Evolutionary conservation across 352 stramenopile species (phyloP).

Genomic region (Bremia lactucae): DNA sequence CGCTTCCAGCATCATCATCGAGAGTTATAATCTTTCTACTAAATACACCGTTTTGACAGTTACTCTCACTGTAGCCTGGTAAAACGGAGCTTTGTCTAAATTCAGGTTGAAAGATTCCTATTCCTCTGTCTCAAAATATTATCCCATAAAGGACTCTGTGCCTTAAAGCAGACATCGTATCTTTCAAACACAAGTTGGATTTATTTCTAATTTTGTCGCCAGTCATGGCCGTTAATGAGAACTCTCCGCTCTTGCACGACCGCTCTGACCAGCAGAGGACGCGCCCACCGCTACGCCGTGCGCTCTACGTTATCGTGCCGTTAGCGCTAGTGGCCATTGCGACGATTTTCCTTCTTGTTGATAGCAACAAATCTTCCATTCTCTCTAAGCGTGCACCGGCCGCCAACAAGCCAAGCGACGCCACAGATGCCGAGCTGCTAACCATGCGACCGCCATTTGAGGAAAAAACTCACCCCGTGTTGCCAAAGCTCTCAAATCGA

Average conservation of each 20-base stretch:
- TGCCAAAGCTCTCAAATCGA: conserved; percentile 44
- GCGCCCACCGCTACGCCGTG: conserved; percentile 25
- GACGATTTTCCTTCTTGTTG: conserved; percentile 34
- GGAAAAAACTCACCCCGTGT: conserved; percentile 40
- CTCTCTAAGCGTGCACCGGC: background rate
- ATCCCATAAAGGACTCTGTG: no score
- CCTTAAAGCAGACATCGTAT: no score
- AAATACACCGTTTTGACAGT: no score
- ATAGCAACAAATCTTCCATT: conserved; percentile 7
- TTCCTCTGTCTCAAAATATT: no score
- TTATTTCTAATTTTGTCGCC: background rate
- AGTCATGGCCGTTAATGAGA: conserved; percentile 29
- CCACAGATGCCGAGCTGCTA: conserved; percentile 34
- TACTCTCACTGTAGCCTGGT: no score
- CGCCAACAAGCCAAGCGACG: background rate
- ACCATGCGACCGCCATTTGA: conserved; percentile 46
- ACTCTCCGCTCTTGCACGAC: conserved; percentile 39
- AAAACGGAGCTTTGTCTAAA: no score
- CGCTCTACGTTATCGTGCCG: conserved; percentile 46
- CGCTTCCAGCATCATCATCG: no score
- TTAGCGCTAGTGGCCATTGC: conserved; percentile 39
- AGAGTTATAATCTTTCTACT: no score
- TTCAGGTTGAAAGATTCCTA: no score
- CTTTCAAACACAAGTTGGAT: background rate
- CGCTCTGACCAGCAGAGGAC: conserved; percentile 1